A percentile compares a stretch with the other conserved stretches of the same genome.
Evolutionary conservation across 129 eudicot genomes (phyloP).

Genomic region (Flaveria linearis): DNA sequence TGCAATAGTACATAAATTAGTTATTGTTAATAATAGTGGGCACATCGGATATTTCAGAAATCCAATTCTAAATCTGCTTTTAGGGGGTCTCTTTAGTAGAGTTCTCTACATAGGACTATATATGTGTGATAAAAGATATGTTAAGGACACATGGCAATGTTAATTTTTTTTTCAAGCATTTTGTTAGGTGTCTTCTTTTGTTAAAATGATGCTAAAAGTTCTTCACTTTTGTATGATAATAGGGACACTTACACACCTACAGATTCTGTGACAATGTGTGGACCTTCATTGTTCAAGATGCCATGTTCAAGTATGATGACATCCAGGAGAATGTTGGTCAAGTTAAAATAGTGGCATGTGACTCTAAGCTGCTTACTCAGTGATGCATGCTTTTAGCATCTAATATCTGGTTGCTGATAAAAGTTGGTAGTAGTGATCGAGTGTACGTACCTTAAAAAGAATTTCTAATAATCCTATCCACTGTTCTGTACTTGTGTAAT

Average conservation of each 20-base stretch:
- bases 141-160: neutral
- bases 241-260: slow-evolving; percentile 95
- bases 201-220: slow-evolving; percentile 7
- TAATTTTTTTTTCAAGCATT: neutral
- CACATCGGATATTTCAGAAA: neutral
- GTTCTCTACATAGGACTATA: neutral
- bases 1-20: neutral
- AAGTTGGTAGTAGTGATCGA: slow-evolving; percentile 24
- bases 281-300: slow-evolving; percentile 90
- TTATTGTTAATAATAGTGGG: neutral
- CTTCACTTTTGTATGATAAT: slow-evolving; percentile 9
- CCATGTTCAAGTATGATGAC: slow-evolving; percentile 69
- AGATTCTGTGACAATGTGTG: slow-evolving; percentile 96
- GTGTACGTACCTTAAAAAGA: slow-evolving; percentile 27
- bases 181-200: slow-evolving; percentile 1
- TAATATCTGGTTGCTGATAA: slow-evolving; percentile 35
- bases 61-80: neutral
- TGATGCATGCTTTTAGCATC: slow-evolving; percentile 27
- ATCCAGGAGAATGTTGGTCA: slow-evolving; percentile 68
- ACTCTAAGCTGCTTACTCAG: slow-evolving; percentile 56
- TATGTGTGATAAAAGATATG: neutral
- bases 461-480: slow-evolving; percentile 24
- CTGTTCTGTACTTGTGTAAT: slow-evolving; percentile 24
- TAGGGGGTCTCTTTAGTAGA: neutral
- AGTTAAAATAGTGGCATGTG: slow-evolving; percentile 76